Evolutionary conservation across 1,139 yeast genomes (phyloP), one percentile per base, ranked within the genome.

Genomic region (Kodamaea plutei): DNA sequence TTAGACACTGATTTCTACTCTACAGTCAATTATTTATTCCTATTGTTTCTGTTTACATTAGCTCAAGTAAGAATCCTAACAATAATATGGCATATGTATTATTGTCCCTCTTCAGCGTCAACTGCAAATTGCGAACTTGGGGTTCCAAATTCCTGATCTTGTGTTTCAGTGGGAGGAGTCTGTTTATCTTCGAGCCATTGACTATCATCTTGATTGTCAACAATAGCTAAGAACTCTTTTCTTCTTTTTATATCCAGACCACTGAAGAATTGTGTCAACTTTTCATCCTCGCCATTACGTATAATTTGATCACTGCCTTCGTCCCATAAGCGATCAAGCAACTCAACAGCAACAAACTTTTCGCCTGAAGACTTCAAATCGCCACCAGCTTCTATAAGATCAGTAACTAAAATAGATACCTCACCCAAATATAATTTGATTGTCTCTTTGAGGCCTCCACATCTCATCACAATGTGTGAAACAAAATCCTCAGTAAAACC

Each of bases 401-500:
- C 8, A 5, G 18, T 28, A 21, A 40, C 20, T 21, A 31, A 23
- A 20, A 23, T 27, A 10, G 27, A 35, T 26, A 36, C 33, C 15
- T 12, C 19, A 29, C 18, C 33, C 23, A 37, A 34, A 28, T 33
- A 23, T 20, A 20, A 11, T 2, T 24, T 26, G 35, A 43, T 34
- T 10, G 28, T 26, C 5, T 21, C 29, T 6, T 45, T 28, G 23
- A 55, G 52, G 11, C 53, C 58, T 31, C 47, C 44, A 6, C 60
- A 46, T 17, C 54, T 36, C 47, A 45, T 54, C 13, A 61, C 37
- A 4, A 57, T 43, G 38, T 62, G 69, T 8, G 56, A 40, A 4
- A 54, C 49, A 19, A 61, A 52, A 19, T 29, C 33, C 14, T 52
- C 50, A 21, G 43, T 53, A 30, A 60, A 47, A 3, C 65, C 63